phyloP scores from a whole-genome alignment of 768 basidiomycete genomes.

The Phanerochaete carnosa region DNA sequence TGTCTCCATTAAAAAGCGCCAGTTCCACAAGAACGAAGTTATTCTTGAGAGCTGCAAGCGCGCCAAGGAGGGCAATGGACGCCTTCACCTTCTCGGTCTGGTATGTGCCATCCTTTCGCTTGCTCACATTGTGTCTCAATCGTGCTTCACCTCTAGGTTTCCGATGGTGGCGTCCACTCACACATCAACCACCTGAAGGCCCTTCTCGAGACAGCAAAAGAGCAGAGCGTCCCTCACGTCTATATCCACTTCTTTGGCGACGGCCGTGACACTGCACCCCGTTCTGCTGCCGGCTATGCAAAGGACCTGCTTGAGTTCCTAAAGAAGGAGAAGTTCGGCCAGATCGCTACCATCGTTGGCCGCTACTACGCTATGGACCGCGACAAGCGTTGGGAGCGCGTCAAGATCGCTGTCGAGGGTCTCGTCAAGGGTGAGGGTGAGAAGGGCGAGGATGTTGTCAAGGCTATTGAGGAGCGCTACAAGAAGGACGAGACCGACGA shows the following conservation, averaged over 20 bases:
- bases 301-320: slow-evolving; percentile 76
- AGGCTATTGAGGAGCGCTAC: slow-evolving; percentile 71
- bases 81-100: slow-evolving; percentile 86
- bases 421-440: slow-evolving; percentile 71
- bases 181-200: slow-evolving; percentile 90
- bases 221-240: slow-evolving; percentile 76
- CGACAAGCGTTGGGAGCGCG: slow-evolving; percentile 93
- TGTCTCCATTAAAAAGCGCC: slow-evolving; percentile 82
- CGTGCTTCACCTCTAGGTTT: slow-evolving; percentile 49
- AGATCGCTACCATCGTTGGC: slow-evolving; percentile 82
- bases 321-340: slow-evolving; percentile 71
- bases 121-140: background rate
- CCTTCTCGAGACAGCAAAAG: slow-evolving; percentile 87
- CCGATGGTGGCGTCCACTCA: slow-evolving; percentile 97
- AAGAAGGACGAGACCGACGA: slow-evolving; percentile 88
- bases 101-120: slow-evolving; percentile 34
- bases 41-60: slow-evolving; percentile 73
- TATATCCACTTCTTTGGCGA: slow-evolving; percentile 95
- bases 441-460: slow-evolving; percentile 55
- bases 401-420: slow-evolving; percentile 87
- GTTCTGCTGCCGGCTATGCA: slow-evolving; percentile 75
- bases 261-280: slow-evolving; percentile 91
- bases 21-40: slow-evolving; percentile 74
- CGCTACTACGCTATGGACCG: slow-evolving; percentile 98
- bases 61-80: slow-evolving; percentile 80